Percentiles rank a stretch among this genome's conserved stretches.
Evolutionary conservation across 2,329 filamentous ascomycete species (phyloP).

Genomic region (Herpotrichia juniperi): DNA sequence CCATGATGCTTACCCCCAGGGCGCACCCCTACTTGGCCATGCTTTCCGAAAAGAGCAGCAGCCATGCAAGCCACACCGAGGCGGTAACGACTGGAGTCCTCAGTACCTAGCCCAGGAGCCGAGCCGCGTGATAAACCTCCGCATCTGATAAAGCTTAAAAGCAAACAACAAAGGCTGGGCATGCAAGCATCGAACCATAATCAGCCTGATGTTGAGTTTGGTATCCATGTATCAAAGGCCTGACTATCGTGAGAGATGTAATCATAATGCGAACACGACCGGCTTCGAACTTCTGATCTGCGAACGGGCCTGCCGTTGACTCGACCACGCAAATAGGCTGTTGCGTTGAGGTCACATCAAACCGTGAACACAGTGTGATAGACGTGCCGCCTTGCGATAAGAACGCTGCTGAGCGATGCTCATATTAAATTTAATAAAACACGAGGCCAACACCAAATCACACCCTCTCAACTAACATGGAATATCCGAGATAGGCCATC

Average conservation of each 20-base stretch:
- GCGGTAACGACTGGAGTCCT: neutral
- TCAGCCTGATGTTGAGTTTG: neutral
- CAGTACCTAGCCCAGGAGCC: neutral
- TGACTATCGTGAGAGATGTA: neutral
- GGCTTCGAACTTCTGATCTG: no score
- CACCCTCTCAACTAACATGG: no score
- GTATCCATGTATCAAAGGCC: neutral
- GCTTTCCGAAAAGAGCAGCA: neutral
- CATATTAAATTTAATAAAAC: no score
- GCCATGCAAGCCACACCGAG: neutral
- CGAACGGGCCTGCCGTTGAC: no score
- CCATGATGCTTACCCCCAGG: neutral
- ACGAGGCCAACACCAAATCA: no score
- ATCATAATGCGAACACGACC: no score
- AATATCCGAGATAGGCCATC: no score
- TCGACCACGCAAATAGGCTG: no score
- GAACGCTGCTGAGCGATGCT: no score
- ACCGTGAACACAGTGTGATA: no score
- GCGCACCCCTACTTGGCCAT: neutral
- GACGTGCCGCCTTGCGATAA: no score
- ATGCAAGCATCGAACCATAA: neutral
- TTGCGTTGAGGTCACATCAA: no score
- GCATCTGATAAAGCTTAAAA: neutral
- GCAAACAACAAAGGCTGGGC: neutral
- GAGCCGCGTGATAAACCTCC: constrained; percentile 5